These are phyloP conservation scores for Chlamydomonas applanata DNA, from an alignment of 139 green algal genomes.

Conservation along the genomic window DNA sequence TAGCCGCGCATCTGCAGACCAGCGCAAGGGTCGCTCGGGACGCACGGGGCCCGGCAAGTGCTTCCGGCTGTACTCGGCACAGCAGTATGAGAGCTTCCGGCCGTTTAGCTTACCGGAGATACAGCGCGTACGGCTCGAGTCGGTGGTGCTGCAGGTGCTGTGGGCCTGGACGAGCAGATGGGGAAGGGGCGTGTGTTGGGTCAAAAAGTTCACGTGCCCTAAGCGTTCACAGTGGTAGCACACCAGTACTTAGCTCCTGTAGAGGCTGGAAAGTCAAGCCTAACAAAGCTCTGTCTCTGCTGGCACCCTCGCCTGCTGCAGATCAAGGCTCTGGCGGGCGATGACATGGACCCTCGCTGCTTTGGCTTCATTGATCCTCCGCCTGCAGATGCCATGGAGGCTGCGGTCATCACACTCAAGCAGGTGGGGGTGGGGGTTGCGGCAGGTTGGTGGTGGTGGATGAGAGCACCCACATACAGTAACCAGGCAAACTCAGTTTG, in stretches of 20 bases:
- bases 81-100: constrained; percentile 29
- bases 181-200: neutral
- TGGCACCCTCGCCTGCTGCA: neutral
- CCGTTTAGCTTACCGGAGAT: constrained; percentile 40
- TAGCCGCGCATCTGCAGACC: constrained; percentile 37
- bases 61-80: constrained; percentile 46
- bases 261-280: too few relatives aligned
- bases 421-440: constrained; percentile 18
- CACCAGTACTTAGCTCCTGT: too few relatives aligned
- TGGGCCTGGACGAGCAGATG: neutral
- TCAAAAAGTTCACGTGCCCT: too few relatives aligned
- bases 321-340: constrained; percentile 44
- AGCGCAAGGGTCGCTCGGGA: constrained; percentile 43
- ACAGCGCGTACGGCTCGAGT: constrained; percentile 36
- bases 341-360: constrained; percentile 30
- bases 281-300: too few relatives aligned
- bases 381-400: constrained; percentile 34
- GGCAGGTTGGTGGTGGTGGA: neutral
- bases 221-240: too few relatives aligned
- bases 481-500: neutral
- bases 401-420: constrained; percentile 37
- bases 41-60: constrained; percentile 56
- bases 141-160: constrained; percentile 24
- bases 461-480: neutral
- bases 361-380: constrained; percentile 54